Conservation (phyloP, 345 rosid genomes). For the Aquilaria yunnanensis region DNA sequence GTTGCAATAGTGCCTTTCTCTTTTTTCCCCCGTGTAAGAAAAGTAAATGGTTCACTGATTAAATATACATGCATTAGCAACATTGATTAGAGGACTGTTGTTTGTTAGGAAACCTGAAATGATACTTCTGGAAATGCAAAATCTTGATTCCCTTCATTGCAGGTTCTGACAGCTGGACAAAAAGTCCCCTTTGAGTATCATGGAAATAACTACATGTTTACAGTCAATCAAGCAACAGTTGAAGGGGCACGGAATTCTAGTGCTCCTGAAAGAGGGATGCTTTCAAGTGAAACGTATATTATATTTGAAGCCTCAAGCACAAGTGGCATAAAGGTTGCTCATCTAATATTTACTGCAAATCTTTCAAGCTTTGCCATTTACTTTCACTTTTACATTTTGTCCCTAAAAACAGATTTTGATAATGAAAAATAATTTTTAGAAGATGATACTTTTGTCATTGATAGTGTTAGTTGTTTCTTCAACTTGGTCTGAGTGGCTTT, state of each 20-base stretch:
- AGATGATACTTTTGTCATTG: slow-evolving; percentile 2
- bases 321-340: slow-evolving; percentile 87
- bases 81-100: background rate
- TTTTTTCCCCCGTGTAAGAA: no score
- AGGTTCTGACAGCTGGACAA: slow-evolving; percentile 95
- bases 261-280: slow-evolving; percentile 79
- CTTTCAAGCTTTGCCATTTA: no score
- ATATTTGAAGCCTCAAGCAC: slow-evolving; percentile 82
- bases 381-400: no score
- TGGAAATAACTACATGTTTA: slow-evolving; percentile 83
- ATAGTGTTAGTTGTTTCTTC: slow-evolving; percentile 2
- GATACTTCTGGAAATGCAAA: background rate
- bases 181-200: slow-evolving; percentile 81
- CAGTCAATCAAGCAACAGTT: slow-evolving; percentile 70
- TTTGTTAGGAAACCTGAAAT: background rate
- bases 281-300: slow-evolving; percentile 64
- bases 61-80: background rate
- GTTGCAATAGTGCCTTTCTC: no score
- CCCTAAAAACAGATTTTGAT: no score
- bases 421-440: no score
- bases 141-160: slow-evolving; percentile 15
- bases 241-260: slow-evolving; percentile 62
- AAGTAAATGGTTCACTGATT: background rate
- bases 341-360: slow-evolving; percentile 3
- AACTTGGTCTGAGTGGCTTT: slow-evolving; percentile 3